Evolutionary conservation across 2,329 filamentous ascomycete genomes (phyloP).

Genomic region (Endocalyx cinctus): DNA sequence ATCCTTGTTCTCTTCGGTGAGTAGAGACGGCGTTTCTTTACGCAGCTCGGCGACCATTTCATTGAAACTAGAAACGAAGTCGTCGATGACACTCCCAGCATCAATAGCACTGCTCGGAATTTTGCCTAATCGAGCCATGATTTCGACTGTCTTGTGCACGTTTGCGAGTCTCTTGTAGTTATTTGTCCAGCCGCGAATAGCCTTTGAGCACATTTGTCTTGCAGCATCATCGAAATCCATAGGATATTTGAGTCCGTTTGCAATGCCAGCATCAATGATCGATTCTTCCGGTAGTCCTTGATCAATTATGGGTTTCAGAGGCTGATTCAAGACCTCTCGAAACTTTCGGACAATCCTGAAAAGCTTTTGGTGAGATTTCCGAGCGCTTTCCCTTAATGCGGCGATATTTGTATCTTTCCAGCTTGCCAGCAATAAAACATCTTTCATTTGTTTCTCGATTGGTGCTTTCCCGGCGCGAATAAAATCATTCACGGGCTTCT

Average conservation of each 20-base stretch:
- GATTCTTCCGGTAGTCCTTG: slow-evolving; percentile 54
- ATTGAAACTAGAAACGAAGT: slow-evolving; percentile 65
- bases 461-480: slow-evolving; percentile 63
- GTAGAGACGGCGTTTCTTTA: slow-evolving; percentile 73
- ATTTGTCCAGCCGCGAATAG: slow-evolving; percentile 35
- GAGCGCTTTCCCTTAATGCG: slow-evolving; percentile 81
- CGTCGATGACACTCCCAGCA: slow-evolving; percentile 55
- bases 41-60: slow-evolving; percentile 68
- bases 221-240: slow-evolving; percentile 31
- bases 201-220: slow-evolving; percentile 27
- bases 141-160: slow-evolving; percentile 61
- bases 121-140: slow-evolving; percentile 64
- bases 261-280: slow-evolving; percentile 15
- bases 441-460: slow-evolving; percentile 89
- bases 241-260: no score
- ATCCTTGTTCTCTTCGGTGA: slow-evolving; percentile 84
- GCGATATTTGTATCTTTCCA: slow-evolving; percentile 98
- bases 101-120: slow-evolving; percentile 49
- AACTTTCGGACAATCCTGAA: slow-evolving; percentile 92
- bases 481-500: slow-evolving; percentile 57
- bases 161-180: slow-evolving; percentile 66
- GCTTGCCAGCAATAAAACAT: slow-evolving; percentile 87
- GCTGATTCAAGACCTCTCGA: slow-evolving; percentile 69
- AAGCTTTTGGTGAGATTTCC: slow-evolving; percentile 84
- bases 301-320: slow-evolving; percentile 62